Conservation (phyloP, 768 basidiomycete genomes). For the Candolleomyces eurysporus region DNA sequence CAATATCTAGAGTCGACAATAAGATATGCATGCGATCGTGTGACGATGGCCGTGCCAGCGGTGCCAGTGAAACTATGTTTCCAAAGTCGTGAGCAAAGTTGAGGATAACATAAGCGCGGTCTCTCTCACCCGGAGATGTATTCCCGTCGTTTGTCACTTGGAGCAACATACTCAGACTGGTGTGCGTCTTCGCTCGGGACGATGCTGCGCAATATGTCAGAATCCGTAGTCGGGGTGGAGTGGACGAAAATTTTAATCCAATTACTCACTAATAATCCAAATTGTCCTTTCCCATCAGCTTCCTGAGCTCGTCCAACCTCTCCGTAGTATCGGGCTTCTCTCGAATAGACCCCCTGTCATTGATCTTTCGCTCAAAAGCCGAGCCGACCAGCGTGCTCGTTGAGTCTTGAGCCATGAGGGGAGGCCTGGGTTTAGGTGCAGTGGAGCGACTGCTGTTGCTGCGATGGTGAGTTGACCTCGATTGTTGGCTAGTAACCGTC, state of each 20-base stretch:
- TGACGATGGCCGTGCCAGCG: constrained; percentile 54
- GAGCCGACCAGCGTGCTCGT: constrained; percentile 75
- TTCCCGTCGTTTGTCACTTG: constrained; percentile 73
- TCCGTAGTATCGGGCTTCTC: constrained; percentile 57
- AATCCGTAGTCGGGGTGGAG: constrained; percentile 3
- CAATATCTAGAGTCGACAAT: constrained; percentile 83
- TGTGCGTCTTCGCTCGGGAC: constrained; percentile 82
- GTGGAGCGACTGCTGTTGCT: constrained; percentile 29
- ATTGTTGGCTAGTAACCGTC: constrained; percentile 30
- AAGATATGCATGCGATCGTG: constrained; percentile 53
- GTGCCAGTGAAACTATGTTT: constrained; percentile 34
- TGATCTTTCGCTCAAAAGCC: constrained; percentile 66
- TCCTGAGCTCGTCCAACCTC: constrained; percentile 59
- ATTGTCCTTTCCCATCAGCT: constrained; percentile 62
- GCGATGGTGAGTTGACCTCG: constrained; percentile 24
- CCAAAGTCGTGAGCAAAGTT: constrained; percentile 7
- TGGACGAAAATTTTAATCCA: background rate
- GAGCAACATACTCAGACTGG: constrained; percentile 77
- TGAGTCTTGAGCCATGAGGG: constrained; percentile 55
- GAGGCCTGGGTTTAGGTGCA: constrained; percentile 35
- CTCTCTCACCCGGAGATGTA: constrained; percentile 69
- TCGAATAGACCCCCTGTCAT: constrained; percentile 54
- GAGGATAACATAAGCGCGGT: constrained; percentile 2
- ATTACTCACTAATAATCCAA: constrained; percentile 73
- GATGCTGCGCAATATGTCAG: constrained; percentile 41